Conservation (phyloP, 2,329 filamentous ascomycete species). For the Xylaria sp. region DNA sequence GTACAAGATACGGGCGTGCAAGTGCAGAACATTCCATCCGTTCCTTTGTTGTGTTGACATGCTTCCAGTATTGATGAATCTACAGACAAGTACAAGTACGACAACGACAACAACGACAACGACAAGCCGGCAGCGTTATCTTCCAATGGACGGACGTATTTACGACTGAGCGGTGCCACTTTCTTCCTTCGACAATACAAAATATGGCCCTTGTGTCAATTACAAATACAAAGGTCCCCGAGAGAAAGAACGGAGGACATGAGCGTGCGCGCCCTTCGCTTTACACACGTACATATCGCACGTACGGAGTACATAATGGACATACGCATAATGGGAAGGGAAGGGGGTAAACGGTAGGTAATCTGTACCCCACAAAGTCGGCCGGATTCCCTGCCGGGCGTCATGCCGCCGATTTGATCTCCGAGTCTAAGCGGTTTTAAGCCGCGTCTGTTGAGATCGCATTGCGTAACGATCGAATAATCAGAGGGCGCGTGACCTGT, state of each 20-base stretch:
- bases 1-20: neutral
- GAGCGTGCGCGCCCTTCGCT: neutral
- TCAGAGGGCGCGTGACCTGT: conserved; percentile 6
- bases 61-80: no score
- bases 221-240: no score
- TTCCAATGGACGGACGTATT: no score
- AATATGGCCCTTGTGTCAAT: no score
- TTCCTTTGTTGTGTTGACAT: neutral
- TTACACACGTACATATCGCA: no score
- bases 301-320: no score
- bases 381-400: neutral
- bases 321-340: no score
- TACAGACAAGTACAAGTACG: no score
- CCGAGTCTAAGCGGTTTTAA: conserved; percentile 17
- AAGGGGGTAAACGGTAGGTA: neutral
- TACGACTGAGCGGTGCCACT: no score
- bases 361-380: neutral
- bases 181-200: no score
- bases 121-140: no score
- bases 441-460: conserved; percentile 7
- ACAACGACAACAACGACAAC: no score
- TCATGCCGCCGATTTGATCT: conserved; percentile 5
- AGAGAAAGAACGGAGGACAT: neutral
- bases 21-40: neutral
- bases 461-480: conserved; percentile 13